phyloP scores from a whole-genome alignment of 23 red algal species.

The Agarophyton chilense region DNA sequence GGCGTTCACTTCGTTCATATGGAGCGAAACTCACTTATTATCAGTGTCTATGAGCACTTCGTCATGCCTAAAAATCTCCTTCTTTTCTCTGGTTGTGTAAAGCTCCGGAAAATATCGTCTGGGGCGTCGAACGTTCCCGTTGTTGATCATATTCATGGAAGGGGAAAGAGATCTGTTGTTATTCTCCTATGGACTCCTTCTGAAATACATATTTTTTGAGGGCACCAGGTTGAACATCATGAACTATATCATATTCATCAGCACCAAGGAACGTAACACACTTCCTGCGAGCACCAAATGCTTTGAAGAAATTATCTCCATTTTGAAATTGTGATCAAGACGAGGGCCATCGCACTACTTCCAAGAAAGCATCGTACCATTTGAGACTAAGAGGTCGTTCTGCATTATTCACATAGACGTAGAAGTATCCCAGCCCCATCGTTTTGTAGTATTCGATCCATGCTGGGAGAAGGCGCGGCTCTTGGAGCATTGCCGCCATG shows the following conservation, averaged over 20 bases:
- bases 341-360: constrained; percentile 67
- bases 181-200: neutral
- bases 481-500: constrained; percentile 34
- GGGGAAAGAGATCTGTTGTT: constrained; percentile 12
- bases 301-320: constrained; percentile 22
- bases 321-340: constrained; percentile 43
- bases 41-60: constrained; percentile 26
- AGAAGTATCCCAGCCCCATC: constrained; percentile 56
- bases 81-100: constrained; percentile 27
- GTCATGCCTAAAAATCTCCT: neutral
- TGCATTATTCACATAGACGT: constrained; percentile 53
- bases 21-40: neutral
- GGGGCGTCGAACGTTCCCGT: constrained; percentile 35
- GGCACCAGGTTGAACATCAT: neutral
- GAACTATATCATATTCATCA: constrained; percentile 54
- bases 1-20: constrained; percentile 15
- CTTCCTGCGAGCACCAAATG: constrained; percentile 19
- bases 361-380: neutral
- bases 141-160: constrained; percentile 45
- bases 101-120: constrained; percentile 36
- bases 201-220: constrained; percentile 19
- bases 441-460: constrained; percentile 53
- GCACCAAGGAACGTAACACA: constrained; percentile 55
- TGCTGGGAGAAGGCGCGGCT: constrained; percentile 16
- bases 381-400: neutral